Conservation (phyloP, 208 protist genomes). For the Crithidia bombi region DNA sequence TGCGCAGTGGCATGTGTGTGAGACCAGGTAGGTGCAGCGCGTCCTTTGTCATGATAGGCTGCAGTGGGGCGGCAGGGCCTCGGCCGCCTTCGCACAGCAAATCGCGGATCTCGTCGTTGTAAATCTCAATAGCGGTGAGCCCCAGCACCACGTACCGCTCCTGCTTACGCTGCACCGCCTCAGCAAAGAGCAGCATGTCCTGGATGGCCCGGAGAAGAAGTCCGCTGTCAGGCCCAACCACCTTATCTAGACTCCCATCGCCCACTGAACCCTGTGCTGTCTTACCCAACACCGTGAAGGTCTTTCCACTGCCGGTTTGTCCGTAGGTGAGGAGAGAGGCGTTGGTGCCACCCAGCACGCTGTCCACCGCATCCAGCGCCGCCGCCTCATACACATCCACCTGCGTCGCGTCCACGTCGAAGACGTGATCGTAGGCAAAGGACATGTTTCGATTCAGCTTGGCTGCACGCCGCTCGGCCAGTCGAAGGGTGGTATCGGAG, state of each 20-base stretch:
- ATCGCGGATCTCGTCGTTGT: slow-evolving; percentile 80
- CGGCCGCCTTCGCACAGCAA: slow-evolving; percentile 41
- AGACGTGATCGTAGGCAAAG: slow-evolving; percentile 77
- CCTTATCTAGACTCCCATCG: slow-evolving; percentile 24
- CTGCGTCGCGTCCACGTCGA: slow-evolving; percentile 63
- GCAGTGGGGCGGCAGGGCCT: slow-evolving; percentile 20
- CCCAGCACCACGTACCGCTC: slow-evolving; percentile 60
- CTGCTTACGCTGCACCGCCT: slow-evolving; percentile 13
- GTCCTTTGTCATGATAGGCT: slow-evolving; percentile 48
- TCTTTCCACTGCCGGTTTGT: slow-evolving; percentile 91
- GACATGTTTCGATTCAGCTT: slow-evolving; percentile 41
- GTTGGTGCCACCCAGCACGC: slow-evolving; percentile 64
- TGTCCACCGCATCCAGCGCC: slow-evolving; percentile 58
- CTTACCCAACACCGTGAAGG: slow-evolving; percentile 69
- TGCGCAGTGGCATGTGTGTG: slow-evolving; percentile 39
- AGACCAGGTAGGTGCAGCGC: slow-evolving; percentile 49
- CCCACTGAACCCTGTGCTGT: neutral
- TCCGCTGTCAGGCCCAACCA: slow-evolving; percentile 62
- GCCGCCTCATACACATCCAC: slow-evolving; percentile 83
- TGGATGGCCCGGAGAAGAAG: slow-evolving; percentile 72
- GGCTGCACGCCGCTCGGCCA: slow-evolving; percentile 47
- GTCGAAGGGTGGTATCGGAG: slow-evolving; percentile 49
- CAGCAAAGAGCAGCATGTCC: slow-evolving; percentile 60
- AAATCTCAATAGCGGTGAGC: slow-evolving; percentile 78
- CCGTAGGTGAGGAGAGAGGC: slow-evolving; percentile 77